These are phyloP conservation scores for Nymphaea thermarum DNA, from an alignment of 164 flowering plant species.

Conservation along the genomic window DNA sequence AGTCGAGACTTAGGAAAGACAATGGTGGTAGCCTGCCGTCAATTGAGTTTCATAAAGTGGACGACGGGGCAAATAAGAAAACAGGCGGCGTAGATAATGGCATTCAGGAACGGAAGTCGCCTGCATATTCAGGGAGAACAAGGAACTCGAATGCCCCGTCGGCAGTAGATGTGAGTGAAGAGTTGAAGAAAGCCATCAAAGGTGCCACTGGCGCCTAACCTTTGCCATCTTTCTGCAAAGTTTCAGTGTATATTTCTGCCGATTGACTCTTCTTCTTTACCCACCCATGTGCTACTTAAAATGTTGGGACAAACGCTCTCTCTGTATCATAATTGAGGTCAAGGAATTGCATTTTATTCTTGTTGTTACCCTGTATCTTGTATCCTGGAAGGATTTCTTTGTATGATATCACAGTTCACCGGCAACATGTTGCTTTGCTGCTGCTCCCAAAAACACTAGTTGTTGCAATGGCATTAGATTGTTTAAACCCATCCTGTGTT, in stretches of 20 bases:
- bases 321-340: neutral
- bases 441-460: neutral
- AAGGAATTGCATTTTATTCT: neutral
- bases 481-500: neutral
- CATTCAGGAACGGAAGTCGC: conserved; percentile 23
- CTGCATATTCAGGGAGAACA: conserved; percentile 5
- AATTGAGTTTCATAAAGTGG: conserved; percentile 14
- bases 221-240: neutral
- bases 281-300: neutral
- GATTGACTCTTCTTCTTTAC: neutral
- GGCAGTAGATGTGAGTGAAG: conserved; percentile 39
- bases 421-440: neutral
- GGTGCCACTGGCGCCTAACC: conserved; percentile 50
- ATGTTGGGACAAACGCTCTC: neutral
- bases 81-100: conserved; percentile 32
- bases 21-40: conserved; percentile 4
- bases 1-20: conserved; percentile 5
- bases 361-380: neutral
- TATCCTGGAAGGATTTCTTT: neutral
- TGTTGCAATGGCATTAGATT: neutral
- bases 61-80: conserved; percentile 7
- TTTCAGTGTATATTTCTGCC: neutral
- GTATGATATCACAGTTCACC: neutral
- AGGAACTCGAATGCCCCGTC: neutral
- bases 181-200: conserved; percentile 66